Evolutionary conservation across 768 basidiomycete species (phyloP).

Genomic region (Boletales sp.): DNA sequence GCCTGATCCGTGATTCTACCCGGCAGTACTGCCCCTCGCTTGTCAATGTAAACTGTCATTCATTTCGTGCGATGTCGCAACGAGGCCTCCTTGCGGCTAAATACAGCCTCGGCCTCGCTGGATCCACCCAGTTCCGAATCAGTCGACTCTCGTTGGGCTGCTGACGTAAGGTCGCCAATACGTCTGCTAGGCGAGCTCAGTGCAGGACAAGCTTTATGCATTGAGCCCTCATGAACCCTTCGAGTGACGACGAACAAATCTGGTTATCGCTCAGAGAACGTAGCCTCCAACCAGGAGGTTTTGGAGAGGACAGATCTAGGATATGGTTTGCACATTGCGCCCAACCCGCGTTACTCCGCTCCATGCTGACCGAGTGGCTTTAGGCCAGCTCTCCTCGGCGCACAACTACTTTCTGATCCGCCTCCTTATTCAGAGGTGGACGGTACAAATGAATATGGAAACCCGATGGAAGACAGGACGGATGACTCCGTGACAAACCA

Average conservation of each 20-base stretch:
- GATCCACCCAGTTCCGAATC: constrained; percentile 1
- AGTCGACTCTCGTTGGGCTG: background rate
- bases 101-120: background rate
- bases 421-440: constrained; percentile 26
- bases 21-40: no score
- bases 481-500: background rate
- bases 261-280: constrained; percentile 45
- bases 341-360: constrained; percentile 3
- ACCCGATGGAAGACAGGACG: background rate
- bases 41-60: no score
- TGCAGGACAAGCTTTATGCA: constrained; percentile 5
- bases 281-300: constrained; percentile 61
- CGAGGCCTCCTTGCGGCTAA: background rate
- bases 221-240: constrained; percentile 18
- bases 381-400: constrained; percentile 30
- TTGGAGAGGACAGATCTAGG: constrained; percentile 49
- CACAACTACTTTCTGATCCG: constrained; percentile 39
- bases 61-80: background rate
- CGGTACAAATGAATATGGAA: constrained; percentile 1
- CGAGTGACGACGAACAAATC: constrained; percentile 28
- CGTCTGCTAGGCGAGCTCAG: background rate
- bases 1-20: background rate
- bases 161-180: constrained; percentile 19
- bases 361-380: constrained; percentile 17
- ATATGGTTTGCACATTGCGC: constrained; percentile 48